phyloP scores from a whole-genome alignment of 768 basidiomycete genomes.

The Mycena vitilis region DNA sequence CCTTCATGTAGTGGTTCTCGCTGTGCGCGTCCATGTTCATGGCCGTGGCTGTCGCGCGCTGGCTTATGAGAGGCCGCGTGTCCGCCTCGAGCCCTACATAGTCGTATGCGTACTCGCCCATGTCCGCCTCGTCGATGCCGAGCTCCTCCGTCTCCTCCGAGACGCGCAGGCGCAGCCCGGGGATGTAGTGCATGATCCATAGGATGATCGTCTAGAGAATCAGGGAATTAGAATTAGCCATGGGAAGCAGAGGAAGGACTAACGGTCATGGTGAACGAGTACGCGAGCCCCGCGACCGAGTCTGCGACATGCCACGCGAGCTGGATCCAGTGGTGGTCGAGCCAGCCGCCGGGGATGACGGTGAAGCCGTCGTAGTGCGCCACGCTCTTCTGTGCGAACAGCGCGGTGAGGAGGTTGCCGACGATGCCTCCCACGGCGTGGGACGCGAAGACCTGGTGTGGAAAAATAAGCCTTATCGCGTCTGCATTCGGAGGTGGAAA shows the following conservation, averaged over 20 bases:
- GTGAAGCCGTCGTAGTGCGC: constrained; percentile 84
- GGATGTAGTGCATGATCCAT: constrained; percentile 90
- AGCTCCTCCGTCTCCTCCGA: constrained; percentile 76
- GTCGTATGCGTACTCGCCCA: constrained; percentile 92
- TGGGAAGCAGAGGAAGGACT: constrained; percentile 40
- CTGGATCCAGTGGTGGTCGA: constrained; percentile 84
- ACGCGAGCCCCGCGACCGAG: constrained; percentile 71
- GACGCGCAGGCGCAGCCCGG: constrained; percentile 79
- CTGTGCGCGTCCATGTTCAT: constrained; percentile 29
- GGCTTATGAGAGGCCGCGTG: constrained; percentile 32
- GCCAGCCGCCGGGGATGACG: constrained; percentile 83
- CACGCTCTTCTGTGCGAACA: constrained; percentile 88
- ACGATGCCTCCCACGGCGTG: constrained; percentile 84
- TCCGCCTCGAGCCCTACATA: constrained; percentile 81
- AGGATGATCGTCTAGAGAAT: constrained; percentile 76
- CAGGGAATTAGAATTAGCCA: neutral
- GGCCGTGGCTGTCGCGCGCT: constrained; percentile 24
- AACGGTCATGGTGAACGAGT: constrained; percentile 84
- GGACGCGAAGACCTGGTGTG: constrained; percentile 84
- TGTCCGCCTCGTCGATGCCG: constrained; percentile 90
- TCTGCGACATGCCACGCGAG: constrained; percentile 89
- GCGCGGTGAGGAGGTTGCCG: constrained; percentile 85
- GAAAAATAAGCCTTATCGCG: constrained; percentile 8
- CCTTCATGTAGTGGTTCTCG: constrained; percentile 36
- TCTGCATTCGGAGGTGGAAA: neutral